Evolutionary conservation across 257 asterid genomes (phyloP).

Genomic region (Agastache rugosa): DNA sequence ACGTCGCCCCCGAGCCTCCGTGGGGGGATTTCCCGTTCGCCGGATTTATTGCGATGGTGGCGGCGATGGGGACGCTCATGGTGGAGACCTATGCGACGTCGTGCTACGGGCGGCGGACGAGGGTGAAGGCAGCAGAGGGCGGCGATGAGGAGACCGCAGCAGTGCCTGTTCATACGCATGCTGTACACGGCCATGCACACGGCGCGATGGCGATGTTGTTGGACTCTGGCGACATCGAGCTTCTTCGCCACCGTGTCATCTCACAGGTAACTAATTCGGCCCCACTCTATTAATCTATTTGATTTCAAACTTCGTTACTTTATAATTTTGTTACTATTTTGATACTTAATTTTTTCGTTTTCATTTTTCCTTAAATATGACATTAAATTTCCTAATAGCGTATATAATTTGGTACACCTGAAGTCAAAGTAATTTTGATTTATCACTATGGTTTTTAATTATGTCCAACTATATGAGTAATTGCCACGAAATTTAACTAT

Average conservation of each 20-base stretch:
- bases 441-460: too few species aligned
- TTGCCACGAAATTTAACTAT: too few species aligned
- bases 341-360: too few species aligned
- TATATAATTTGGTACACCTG: not conserved
- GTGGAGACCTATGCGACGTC: slow-evolving; percentile 54
- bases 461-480: too few species aligned
- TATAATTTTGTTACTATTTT: too few species aligned
- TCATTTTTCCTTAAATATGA: too few species aligned
- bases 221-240: slow-evolving; percentile 34
- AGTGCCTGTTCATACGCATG: slow-evolving; percentile 40
- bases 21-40: slow-evolving; percentile 64
- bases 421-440: not conserved
- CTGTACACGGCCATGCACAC: slow-evolving; percentile 51
- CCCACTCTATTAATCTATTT: too few species aligned
- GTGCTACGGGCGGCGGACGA: slow-evolving; percentile 31
- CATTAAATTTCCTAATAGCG: not conserved
- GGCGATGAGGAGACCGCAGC: slow-evolving; percentile 31
- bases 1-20: slow-evolving; percentile 41
- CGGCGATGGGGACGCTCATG: slow-evolving; percentile 56
- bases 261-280: slow-evolving; percentile 45
- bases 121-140: slow-evolving; percentile 10
- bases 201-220: slow-evolving; percentile 34
- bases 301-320: too few species aligned
- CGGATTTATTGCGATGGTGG: slow-evolving; percentile 53
- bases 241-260: slow-evolving; percentile 52